These are phyloP conservation scores for Colletotrichum tropicale DNA, from an alignment of 2,329 filamentous ascomycete species.

Conservation along the genomic window DNA sequence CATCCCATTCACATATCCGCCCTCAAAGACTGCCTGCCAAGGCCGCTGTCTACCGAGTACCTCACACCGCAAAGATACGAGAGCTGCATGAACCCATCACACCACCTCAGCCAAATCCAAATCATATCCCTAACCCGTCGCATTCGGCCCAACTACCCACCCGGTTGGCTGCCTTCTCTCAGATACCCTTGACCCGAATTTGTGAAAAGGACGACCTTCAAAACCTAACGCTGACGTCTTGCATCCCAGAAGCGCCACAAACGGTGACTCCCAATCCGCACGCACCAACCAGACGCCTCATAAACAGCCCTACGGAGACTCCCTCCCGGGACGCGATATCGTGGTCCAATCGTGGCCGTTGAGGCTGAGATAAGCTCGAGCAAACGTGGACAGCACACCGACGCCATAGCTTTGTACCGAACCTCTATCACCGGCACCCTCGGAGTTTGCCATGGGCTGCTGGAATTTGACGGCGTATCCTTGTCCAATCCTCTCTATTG, in stretches of 20 bases:
- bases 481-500: fast-evolving
- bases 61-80: neutral
- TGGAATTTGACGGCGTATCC: neutral
- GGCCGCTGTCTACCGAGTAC: neutral
- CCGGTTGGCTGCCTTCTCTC: neutral
- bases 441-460: neutral
- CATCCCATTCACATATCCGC: neutral
- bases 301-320: neutral
- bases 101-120: neutral
- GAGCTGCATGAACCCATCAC: neutral
- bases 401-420: neutral
- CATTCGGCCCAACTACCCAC: neutral
- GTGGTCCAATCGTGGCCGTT: neutral
- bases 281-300: neutral
- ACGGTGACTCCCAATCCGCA: neutral
- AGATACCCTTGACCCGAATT: neutral
- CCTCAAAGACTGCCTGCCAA: neutral
- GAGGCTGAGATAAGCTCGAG: constrained; percentile 4
- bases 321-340: neutral
- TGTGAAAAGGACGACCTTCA: neutral
- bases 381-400: neutral
- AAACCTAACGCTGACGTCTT: neutral
- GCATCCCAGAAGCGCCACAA: neutral
- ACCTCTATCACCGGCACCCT: neutral
- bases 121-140: neutral